These are phyloP conservation scores for Collybia sp. DNA, from an alignment of 768 basidiomycete genomes.

Conservation along the genomic window DNA sequence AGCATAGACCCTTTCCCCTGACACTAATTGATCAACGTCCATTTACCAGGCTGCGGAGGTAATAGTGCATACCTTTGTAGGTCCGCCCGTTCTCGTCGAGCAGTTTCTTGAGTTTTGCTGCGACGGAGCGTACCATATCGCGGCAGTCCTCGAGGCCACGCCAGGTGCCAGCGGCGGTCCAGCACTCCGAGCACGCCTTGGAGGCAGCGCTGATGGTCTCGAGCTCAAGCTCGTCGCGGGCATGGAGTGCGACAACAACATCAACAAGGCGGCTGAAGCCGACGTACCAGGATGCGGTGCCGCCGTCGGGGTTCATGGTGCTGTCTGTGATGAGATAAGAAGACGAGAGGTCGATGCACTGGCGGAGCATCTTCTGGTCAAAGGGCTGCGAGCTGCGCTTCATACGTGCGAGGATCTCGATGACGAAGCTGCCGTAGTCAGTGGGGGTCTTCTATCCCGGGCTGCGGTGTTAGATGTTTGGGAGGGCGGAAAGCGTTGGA, in stretches of 20 bases:
- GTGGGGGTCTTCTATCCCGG: constrained; percentile 22
- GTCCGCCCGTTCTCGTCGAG: constrained; percentile 53
- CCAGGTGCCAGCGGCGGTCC: constrained; percentile 70
- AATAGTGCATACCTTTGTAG: constrained; percentile 29
- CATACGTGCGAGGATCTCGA: constrained; percentile 48
- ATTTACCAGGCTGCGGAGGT: too few relatives aligned
- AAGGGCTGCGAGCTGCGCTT: constrained; percentile 38
- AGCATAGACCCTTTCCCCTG: constrained; percentile 33
- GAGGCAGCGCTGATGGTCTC: constrained; percentile 72
- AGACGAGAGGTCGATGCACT: constrained; percentile 64
- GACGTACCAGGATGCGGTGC: constrained; percentile 56
- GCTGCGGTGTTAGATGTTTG: too few relatives aligned
- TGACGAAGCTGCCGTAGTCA: constrained; percentile 57
- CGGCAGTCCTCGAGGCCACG: constrained; percentile 59
- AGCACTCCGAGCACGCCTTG: constrained; percentile 74
- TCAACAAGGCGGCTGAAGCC: constrained; percentile 72
- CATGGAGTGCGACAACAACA: constrained; percentile 66
- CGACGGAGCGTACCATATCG: constrained; percentile 57
- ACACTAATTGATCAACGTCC: not conserved
- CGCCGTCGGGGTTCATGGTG: constrained; percentile 54
- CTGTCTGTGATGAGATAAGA: constrained; percentile 78
- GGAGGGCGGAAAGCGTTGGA: too few relatives aligned
- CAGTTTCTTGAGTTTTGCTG: constrained; percentile 52
- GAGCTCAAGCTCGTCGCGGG: constrained; percentile 62
- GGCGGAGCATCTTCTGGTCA: constrained; percentile 59